Base-by-base conservation (phyloP, 306 rosid species). In the Luffa acutangula region DNA sequence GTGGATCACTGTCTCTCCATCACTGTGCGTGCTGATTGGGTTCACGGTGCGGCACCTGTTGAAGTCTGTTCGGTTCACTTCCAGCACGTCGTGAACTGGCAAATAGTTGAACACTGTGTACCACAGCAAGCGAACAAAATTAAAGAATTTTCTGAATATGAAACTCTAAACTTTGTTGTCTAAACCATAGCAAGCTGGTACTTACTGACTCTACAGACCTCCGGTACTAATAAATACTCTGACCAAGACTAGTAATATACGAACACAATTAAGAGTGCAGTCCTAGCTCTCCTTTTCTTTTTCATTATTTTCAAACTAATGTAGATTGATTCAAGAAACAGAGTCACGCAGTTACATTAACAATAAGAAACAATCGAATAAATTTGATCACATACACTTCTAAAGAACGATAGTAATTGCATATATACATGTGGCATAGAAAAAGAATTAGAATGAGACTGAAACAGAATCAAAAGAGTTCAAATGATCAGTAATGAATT, bases 41-140 rank as follows among this genome's bases (percentile, higher is more conserved):
- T 84, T 78, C 6, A 82, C 39, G 17, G 89, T 80, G 18, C 63
- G 81, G 77, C 98, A 93, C 75, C 12, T 75, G 70, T 73, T 71
- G 82, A 84, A 91, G 36, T 91, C 97, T 36, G 33, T 58, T 63
- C 81, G 54, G 82, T 80, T 71, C 25, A 93, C 95, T 62, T 93
- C 98, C 77, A 90, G 80, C 63, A 91, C 92, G 49, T 93, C 98
- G 54, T 91, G 89, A 36, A 83, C 64, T 75, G 97, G 98, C 67
- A 91, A 85, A 88, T 93, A 93, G 2, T 46, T 13, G 82, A 93
- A 93, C 79, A 93, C 98, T 93, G 91, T 93, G 90, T 81, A 80
- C 86, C 36, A 14, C 8, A 21, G 33, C 39, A 18, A 49, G 45
- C 37, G 3, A 43, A 49, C 43, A 10, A 34, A 5, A n/a, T n/a